Percentiles rank a stretch among this genome's conserved stretches.
phyloP scores from a whole-genome alignment of 176 grass and related monocot species.

The Triticum dicoccoides region DNA sequence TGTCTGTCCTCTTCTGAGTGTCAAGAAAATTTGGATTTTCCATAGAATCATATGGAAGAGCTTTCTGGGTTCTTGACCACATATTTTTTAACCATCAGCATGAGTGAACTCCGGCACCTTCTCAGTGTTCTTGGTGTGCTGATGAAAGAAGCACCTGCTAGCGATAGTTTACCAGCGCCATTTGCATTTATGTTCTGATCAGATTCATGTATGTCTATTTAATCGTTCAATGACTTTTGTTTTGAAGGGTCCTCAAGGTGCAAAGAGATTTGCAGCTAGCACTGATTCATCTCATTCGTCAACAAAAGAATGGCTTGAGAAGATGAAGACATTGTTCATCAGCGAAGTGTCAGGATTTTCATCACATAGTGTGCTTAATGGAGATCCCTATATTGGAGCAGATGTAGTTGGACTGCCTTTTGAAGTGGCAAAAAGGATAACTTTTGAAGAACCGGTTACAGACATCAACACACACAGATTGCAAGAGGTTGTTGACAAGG shows the following conservation, averaged over 20 bases:
- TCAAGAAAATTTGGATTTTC: not conserved
- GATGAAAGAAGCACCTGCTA: not conserved
- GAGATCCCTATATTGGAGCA: conserved; percentile 76
- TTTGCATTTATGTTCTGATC: conserved; percentile 23
- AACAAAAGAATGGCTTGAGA: conserved; percentile 84
- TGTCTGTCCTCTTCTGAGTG: not conserved
- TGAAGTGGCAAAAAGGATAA: conserved; percentile 23
- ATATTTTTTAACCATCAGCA: not conserved
- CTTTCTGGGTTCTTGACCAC: not conserved
- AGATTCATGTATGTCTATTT: not conserved
- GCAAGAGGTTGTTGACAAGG: conserved; percentile 73
- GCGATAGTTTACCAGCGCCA: not conserved
- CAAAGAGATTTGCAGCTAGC: conserved; percentile 52
- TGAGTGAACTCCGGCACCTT: not conserved
- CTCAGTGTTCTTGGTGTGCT: not conserved
- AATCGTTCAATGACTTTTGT: not conserved
- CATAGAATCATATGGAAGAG: not conserved
- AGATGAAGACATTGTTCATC: conserved; percentile 82
- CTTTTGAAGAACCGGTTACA: conserved; percentile 83
- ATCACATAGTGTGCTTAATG: conserved; percentile 81
- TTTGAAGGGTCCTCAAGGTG: conserved; percentile 72
- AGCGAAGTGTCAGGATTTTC: conserved; percentile 91
- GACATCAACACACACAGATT: conserved; percentile 58
- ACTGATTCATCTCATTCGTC: conserved; percentile 51
- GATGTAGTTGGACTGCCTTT: conserved; percentile 83